phyloP scores from a whole-genome alignment of 164 flowering plant genomes.

The Sextonia rubra region DNA sequence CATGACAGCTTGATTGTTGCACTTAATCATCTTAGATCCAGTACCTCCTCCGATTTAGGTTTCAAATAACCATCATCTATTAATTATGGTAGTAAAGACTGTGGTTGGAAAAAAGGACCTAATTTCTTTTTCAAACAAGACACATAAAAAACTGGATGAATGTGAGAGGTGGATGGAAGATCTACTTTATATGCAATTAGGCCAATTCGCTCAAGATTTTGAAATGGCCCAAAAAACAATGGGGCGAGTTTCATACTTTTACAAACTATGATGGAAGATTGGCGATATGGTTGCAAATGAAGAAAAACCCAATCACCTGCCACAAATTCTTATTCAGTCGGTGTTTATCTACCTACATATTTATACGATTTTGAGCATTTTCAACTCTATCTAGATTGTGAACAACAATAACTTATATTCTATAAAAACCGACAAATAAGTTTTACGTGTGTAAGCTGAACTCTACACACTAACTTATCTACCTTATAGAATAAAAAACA shows the following conservation, averaged over 20 bases:
- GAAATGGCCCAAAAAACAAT: constrained; percentile 4
- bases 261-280: neutral
- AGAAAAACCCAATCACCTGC: too few relatives aligned
- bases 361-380: too few relatives aligned
- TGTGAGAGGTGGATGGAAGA: constrained; percentile 1
- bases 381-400: too few relatives aligned
- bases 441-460: too few relatives aligned
- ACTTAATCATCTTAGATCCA: neutral
- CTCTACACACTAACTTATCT: too few relatives aligned
- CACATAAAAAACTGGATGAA: constrained; percentile 8
- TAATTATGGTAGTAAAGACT: neutral
- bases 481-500: too few relatives aligned
- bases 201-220: neutral
- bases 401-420: too few relatives aligned
- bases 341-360: too few relatives aligned
- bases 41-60: neutral
- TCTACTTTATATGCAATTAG: constrained; percentile 4
- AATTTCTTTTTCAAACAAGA: neutral
- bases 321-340: too few relatives aligned
- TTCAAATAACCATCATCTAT: neutral
- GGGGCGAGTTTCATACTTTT: constrained; percentile 1
- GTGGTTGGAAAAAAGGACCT: neutral
- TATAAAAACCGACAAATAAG: too few relatives aligned
- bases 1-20: neutral
- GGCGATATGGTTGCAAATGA: too few relatives aligned